Evolutionary conservation across 495 filamentous ascomycete species (phyloP), one percentile per base, ranked within the genome.

Genomic region (Neurospora tetraspora): DNA sequence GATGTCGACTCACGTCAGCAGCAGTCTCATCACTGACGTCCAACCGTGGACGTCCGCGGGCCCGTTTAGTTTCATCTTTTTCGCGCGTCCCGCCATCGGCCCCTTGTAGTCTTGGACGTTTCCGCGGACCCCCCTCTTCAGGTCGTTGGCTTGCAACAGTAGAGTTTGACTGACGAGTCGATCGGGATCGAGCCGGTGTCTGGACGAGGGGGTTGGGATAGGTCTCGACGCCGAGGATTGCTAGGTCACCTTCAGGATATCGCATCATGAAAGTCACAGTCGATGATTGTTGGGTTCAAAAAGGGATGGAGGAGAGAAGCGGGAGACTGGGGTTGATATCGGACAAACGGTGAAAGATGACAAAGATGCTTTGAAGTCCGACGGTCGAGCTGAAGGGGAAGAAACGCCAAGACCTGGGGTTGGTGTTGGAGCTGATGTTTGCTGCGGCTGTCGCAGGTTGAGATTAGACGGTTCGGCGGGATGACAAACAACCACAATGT

Each of bases 11-110:
- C 78, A 87, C 85, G 80, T 86, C 85, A 69, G 80, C 84, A 73
- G 83, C 81, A 18, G 84, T 91, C 77, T 91, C 90, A 80, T 93
- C 90, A 73, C 89, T 88, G 31, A 87, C 87, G 72, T 93, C 89
- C 37, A 94, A 79, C n/a, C 91, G 82, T 8, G 91, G 91, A 45
- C 91, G 85, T 5, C 91, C 91, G 72, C 91, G 81, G 20, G 85
- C 76, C 70, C 88, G 81, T 78, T 86, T 88, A 73, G 81, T 82
- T 39, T 83, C 84, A 27, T 84, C 85, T 0, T 81, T 82, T 0
- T 82, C 76, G 8, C 11, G 47, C 11, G 53, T 34, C 14, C 53
- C 53, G 0, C 77, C 77, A 2, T 72, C 39, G 20, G 59, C 71
- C 10, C 74, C 77, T 14, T 69, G 68, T 1, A 73, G 34, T 68